Base-by-base conservation (phyloP, 1,139 yeast species). In the Scheffersomyces stambukii region DNA sequence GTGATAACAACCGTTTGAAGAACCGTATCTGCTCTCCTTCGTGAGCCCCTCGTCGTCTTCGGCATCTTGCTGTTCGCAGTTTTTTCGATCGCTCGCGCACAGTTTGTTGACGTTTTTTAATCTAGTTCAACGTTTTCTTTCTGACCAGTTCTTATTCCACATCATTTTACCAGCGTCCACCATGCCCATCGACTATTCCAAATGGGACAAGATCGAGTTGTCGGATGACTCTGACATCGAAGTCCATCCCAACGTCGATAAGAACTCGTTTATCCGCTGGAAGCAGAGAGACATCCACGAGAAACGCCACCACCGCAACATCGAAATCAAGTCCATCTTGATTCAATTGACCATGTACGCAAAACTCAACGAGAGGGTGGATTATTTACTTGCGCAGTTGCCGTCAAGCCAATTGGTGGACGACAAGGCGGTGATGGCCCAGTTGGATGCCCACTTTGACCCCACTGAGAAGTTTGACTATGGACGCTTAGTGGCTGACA, bases 191-290 rank as follows among this genome's bases (percentile, higher is more conserved):
- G 98, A 91, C 53, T 91, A 91, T 58, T 88, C 96, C 9, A 91
- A 91, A 54, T 91, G 98, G 97, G 99, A 91, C 57, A 86, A 86
- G 53, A 75, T 91, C 37, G 98, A 91, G 56, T 65, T 91, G 27
- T 85, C 96, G 11, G 99, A 91, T 52, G 99, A 91, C 54, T 85
- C 96, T 5, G 97, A 91, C 51, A 69, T 89, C 28, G 98, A 91
- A 50, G 98, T 89, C 7, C 99, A 93, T 54, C 99, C 98, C 36
- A 93, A 93, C 50, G 98, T 93, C 19, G 99, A 93, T 57, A 93
- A 93, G 54, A 68, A 66, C 28, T 88, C 97, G 2, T 89, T 93
- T 46, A 85, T 93, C 46, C 77, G 79, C 38, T 91, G 97, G 98
- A 91, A 88, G 53, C 99, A 93, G 60, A 81, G 95, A 50, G 96